Evolutionary conservation across 164 flowering plant genomes (phyloP).

Genomic region (Tinospora cordifolia): DNA sequence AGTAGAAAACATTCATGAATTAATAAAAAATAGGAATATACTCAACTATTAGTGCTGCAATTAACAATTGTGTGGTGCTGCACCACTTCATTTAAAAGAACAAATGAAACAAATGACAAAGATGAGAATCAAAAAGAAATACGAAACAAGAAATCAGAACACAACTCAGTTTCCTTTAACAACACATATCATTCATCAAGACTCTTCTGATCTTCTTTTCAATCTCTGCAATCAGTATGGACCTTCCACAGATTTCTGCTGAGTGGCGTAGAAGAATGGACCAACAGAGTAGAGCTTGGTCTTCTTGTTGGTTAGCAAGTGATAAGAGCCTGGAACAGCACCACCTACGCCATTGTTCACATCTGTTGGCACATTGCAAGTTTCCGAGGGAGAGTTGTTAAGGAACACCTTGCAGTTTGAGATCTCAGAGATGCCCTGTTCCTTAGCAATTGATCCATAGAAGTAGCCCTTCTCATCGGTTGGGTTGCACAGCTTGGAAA

Average conservation of each 20-base stretch:
- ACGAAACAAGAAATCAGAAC: no score
- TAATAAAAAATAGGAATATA: no score
- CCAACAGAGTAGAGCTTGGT: slow-evolving; percentile 32
- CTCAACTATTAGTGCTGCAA: no score
- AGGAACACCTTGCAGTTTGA: slow-evolving; percentile 37
- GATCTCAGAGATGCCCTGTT: slow-evolving; percentile 9
- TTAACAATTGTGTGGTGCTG: no score
- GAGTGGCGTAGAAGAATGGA: slow-evolving; percentile 32
- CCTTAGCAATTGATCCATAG: slow-evolving; percentile 23
- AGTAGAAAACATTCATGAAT: no score
- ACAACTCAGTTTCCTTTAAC: no score
- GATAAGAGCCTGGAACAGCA: slow-evolving; percentile 22
- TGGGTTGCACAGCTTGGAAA: slow-evolving; percentile 25
- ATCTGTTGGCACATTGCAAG: slow-evolving; percentile 29
- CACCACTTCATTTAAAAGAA: background rate
- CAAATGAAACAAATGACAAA: background rate
- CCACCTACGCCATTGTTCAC: slow-evolving; percentile 31
- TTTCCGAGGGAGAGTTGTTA: slow-evolving; percentile 27
- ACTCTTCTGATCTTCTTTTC: background rate
- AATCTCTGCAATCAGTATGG: background rate
- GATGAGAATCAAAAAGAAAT: background rate
- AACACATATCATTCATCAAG: no score
- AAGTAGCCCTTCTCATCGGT: slow-evolving; percentile 40
- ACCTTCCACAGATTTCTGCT: background rate
- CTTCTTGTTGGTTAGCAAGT: slow-evolving; percentile 19